Evolutionary conservation across 2,329 filamentous ascomycete species (phyloP).

Genomic region (Alternaria ethzedia): DNA sequence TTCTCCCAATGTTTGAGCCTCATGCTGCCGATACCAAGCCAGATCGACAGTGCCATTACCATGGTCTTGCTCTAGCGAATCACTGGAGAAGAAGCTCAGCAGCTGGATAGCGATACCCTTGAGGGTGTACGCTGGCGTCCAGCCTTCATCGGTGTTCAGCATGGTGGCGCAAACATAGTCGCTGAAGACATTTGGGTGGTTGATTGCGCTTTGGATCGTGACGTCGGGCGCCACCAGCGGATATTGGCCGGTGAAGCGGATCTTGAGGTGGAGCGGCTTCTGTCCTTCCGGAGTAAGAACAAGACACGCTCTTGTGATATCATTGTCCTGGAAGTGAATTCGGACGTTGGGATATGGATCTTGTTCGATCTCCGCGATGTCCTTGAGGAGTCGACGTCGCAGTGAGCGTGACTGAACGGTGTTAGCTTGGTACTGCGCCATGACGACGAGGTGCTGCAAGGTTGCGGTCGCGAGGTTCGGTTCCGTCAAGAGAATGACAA

Average conservation of each 20-base stretch:
- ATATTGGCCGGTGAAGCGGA: constrained; percentile 48
- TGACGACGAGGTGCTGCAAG: neutral
- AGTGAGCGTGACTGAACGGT: constrained; percentile 6
- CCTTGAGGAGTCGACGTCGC: constrained; percentile 45
- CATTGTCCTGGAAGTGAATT: constrained; percentile 48
- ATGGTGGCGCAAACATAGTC: constrained; percentile 58
- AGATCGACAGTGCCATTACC: constrained; percentile 37
- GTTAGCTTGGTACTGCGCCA: neutral
- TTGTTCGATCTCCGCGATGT: constrained; percentile 55
- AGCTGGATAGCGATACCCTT: constrained; percentile 59
- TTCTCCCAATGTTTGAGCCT: neutral
- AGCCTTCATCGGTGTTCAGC: constrained; percentile 51
- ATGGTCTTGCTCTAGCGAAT: constrained; percentile 52
- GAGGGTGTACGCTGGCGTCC: constrained; percentile 59
- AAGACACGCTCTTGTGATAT: constrained; percentile 52
- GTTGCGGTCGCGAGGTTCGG: neutral
- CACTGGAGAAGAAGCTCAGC: constrained; percentile 60
- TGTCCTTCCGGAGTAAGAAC: constrained; percentile 52
- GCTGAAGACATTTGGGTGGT: constrained; percentile 56
- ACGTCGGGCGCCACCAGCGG: constrained; percentile 52
- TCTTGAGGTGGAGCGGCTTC: constrained; percentile 52
- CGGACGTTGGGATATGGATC: constrained; percentile 57
- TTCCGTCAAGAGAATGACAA: neutral
- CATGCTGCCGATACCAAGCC: constrained; percentile 7
- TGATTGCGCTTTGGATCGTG: constrained; percentile 51